Percentiles rank a stretch among this genome's conserved stretches.
Evolutionary conservation across 768 basidiomycete species (phyloP).

Genomic region (Agaricus sinodeliciosus): DNA sequence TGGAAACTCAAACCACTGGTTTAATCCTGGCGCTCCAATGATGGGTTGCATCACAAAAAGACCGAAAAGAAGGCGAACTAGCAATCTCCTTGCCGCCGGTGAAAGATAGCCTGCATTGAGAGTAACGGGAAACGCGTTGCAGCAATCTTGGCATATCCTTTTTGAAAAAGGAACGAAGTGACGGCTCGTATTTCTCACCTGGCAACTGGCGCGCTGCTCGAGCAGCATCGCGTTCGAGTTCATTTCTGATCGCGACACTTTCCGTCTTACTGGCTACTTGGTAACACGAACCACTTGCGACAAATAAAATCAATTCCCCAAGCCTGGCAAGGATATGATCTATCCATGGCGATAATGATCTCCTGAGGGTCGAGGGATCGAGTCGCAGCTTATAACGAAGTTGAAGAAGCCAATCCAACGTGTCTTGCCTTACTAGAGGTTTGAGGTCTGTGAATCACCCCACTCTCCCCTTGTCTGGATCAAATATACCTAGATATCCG

Average conservation of each 20-base stretch:
- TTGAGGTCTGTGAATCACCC: too few species aligned
- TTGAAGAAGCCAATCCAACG: conserved; percentile 11
- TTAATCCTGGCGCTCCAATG: neutral
- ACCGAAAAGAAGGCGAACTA: conserved; percentile 48
- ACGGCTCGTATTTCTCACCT: conserved; percentile 26
- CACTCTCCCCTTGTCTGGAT: neutral
- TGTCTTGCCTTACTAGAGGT: conserved; percentile 9
- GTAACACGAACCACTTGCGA: conserved; percentile 9
- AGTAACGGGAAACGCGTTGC: conserved; percentile 37
- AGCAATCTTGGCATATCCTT: conserved; percentile 36
- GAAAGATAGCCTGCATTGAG: conserved; percentile 47
- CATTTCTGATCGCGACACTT: conserved; percentile 25
- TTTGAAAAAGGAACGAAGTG: neutral
- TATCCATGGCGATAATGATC: neutral
- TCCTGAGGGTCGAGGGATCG: neutral
- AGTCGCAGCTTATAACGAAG: conserved; percentile 3
- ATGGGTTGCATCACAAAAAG: conserved; percentile 48
- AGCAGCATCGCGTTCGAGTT: conserved; percentile 44
- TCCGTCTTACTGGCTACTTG: neutral
- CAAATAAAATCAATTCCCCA: conserved; percentile 2
- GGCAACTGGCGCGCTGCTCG: conserved; percentile 66
- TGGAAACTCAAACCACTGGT: neutral
- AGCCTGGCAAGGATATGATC: conserved; percentile 4
- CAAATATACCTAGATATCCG: neutral
- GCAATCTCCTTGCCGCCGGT: conserved; percentile 53